Evolutionary conservation across 257 asterid species (phyloP), one percentile per base, ranked within the genome.

Genomic region (Nicotiana undulata): DNA sequence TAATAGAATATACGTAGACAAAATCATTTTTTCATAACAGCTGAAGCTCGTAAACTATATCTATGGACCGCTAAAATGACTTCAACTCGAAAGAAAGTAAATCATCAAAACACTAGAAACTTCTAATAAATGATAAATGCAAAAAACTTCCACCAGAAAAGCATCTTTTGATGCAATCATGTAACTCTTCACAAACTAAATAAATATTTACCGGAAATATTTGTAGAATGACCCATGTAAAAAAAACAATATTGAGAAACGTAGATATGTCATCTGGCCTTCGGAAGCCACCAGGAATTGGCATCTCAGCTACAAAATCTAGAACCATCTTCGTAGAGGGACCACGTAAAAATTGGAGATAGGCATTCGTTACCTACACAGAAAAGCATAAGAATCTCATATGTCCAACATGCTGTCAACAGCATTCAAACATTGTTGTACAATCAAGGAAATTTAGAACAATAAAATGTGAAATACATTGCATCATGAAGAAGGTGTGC

Each of bases 221-320:
- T 67, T 82, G 86, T 8, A 85, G 89, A 66, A 88, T 75, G 68
- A 88, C 83, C 89, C 86, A 84, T 22, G 85, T 68, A 49, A 63
- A 85, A 59, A 85, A 80, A 24, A 81, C 4, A 6, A 72, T 51
- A 34, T 68, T 75, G 56, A 80, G 11, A 3, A 2, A 3, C 15
- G 85, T 52, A 46, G 82, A 81, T 2, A 34, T 0, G 32, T 83
- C 88, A 9, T 4, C 20, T 37, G 80, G 64, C 58, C 76, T 55
- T 0, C 0, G 0, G 17, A 3, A 28, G 64, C 66, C 16, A 0
- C 51, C 6, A 46, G 89, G 81, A 34, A 1, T 72, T 53, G 87
- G 88, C 89, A 86, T 88, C 85, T 80, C 89, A 59, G 86, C 85
- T 10, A 84, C 75, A 55, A 79, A 88, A 58, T 86, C 88, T 32